Percentiles rank a stretch among this genome's conserved stretches.
phyloP scores from a whole-genome alignment of 2,329 filamentous ascomycete species.

The Fusarium continuum region DNA sequence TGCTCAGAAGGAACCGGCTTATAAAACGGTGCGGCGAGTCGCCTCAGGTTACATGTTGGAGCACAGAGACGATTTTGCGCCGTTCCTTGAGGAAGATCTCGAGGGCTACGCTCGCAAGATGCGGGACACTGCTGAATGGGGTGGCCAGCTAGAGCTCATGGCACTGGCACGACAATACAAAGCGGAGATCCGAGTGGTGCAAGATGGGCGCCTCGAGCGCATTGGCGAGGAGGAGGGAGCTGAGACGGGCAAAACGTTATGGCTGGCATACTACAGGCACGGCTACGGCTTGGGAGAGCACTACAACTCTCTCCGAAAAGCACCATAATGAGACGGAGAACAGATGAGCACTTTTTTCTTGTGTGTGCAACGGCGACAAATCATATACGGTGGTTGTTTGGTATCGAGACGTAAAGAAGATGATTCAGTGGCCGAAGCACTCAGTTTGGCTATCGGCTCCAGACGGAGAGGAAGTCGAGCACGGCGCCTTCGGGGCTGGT shows the following conservation, averaged over 20 bases:
- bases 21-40: constrained; percentile 72
- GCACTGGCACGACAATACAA: constrained; percentile 84
- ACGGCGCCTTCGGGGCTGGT: constrained; percentile 56
- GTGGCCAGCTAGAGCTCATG: constrained; percentile 88
- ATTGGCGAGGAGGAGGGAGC: constrained; percentile 63
- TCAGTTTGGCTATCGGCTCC: constrained; percentile 50
- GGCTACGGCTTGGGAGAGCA: constrained; percentile 95
- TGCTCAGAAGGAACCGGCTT: constrained; percentile 53
- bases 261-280: constrained; percentile 95
- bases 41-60: constrained; percentile 80
- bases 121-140: constrained; percentile 91
- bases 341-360: constrained; percentile 35
- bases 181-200: constrained; percentile 84
- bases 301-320: constrained; percentile 84
- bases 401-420: constrained; percentile 38
- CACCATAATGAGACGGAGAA: constrained; percentile 36
- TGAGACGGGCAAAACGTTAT: constrained; percentile 68
- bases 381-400: constrained; percentile 38
- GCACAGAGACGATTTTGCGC: constrained; percentile 82
- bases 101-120: constrained; percentile 79
- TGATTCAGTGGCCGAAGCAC: constrained; percentile 3
- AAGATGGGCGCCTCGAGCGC: constrained; percentile 82
- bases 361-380: constrained; percentile 31
- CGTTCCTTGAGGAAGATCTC: constrained; percentile 86
- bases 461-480: constrained; percentile 64